These are phyloP conservation scores for Bryoglossum gracile DNA, from an alignment of 495 filamentous ascomycete species.

Conservation along the genomic window DNA sequence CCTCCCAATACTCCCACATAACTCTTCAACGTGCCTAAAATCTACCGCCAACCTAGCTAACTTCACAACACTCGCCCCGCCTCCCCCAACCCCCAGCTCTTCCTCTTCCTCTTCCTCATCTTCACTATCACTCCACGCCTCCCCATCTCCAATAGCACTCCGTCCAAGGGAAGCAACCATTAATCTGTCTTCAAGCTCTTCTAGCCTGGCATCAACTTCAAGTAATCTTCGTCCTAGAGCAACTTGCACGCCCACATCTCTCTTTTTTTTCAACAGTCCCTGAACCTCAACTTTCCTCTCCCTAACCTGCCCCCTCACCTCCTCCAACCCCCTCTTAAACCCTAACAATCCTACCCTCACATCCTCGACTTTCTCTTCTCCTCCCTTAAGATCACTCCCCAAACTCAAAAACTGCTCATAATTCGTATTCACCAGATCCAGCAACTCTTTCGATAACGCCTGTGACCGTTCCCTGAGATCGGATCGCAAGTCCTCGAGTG, in stretches of 20 bases:
- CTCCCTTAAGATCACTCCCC: constrained; percentile 73
- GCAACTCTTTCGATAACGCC: constrained; percentile 70
- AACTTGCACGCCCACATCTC: constrained; percentile 32
- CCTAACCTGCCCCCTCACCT: constrained; percentile 41
- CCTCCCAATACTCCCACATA: constrained; percentile 43
- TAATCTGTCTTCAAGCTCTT: constrained; percentile 68
- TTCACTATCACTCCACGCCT: constrained; percentile 31
- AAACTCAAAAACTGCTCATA: constrained; percentile 84
- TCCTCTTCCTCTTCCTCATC: constrained; percentile 40
- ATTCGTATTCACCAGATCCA: constrained; percentile 90
- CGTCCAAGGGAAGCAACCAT: constrained; percentile 44
- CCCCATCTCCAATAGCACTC: constrained; percentile 19
- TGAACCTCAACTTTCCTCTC: constrained; percentile 38
- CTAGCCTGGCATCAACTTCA: constrained; percentile 61
- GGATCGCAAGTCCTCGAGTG: constrained; percentile 83
- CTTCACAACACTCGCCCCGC: constrained; percentile 38
- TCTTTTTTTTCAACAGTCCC: constrained; percentile 35
- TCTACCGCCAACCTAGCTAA: constrained; percentile 51
- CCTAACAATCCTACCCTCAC: constrained; percentile 80
- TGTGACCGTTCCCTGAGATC: constrained; percentile 74
- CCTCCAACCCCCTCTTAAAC: constrained; percentile 69
- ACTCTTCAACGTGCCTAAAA: constrained; percentile 47
- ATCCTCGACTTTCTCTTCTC: constrained; percentile 87
- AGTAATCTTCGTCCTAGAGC: constrained; percentile 58
- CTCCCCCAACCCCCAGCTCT: constrained; percentile 22